These are phyloP conservation scores for Solanum chiquidenum DNA, from an alignment of 257 asterid genomes.

Conservation along the genomic window DNA sequence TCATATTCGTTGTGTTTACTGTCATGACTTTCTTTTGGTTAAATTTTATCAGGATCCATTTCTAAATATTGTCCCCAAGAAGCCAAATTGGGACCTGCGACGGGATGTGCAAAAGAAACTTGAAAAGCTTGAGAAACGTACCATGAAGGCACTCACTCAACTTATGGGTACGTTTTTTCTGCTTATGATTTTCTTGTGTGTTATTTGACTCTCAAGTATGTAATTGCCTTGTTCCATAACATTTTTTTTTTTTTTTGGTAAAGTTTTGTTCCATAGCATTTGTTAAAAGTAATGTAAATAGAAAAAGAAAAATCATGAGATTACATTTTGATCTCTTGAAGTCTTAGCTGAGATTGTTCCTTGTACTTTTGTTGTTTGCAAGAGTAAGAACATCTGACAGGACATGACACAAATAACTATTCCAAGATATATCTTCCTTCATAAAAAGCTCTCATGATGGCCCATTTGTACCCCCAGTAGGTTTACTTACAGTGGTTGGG, in stretches of 20 bases:
- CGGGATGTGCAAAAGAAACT: constrained; percentile 93
- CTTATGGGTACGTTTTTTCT: constrained; percentile 54
- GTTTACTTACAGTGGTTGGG: neutral
- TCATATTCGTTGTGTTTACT: neutral
- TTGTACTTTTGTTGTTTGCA: neutral
- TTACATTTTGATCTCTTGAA: neutral
- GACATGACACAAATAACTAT: neutral
- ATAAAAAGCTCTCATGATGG: neutral
- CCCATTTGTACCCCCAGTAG: neutral
- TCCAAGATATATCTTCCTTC: neutral
- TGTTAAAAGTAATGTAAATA: neutral
- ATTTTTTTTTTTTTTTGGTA: neutral
- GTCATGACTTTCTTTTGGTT: neutral
- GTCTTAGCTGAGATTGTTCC: neutral
- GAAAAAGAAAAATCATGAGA: neutral
- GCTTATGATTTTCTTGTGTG: neutral
- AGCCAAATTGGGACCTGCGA: constrained; percentile 93
- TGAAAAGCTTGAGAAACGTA: constrained; percentile 83
- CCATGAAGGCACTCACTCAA: constrained; percentile 65
- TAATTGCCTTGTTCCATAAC: neutral
- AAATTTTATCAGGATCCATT: constrained; percentile 61
- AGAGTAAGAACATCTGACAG: neutral
- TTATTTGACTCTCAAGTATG: neutral
- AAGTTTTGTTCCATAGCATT: neutral
- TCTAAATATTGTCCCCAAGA: constrained; percentile 91